These are phyloP conservation scores for Astrocystis sublimbata DNA, from an alignment of 495 filamentous ascomycete genomes.

Conservation along the genomic window DNA sequence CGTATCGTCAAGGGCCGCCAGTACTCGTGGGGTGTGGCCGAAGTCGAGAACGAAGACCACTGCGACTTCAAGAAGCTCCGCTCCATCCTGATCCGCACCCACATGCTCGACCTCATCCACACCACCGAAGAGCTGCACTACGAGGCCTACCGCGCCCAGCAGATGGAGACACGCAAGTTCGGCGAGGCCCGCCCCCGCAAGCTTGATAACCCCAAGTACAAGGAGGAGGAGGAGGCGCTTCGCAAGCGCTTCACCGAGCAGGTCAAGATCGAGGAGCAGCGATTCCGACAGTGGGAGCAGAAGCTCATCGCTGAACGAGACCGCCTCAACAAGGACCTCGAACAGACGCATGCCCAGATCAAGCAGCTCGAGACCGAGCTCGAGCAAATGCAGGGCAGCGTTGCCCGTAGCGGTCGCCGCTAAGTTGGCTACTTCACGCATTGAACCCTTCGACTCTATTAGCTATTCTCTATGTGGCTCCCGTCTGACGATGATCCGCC, in stretches of 20 bases:
- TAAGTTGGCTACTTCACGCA: constrained; percentile 54
- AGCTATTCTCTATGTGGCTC: constrained; percentile 24
- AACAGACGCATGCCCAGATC: constrained; percentile 95
- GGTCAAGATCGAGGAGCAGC: constrained; percentile 98
- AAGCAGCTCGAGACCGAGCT: constrained; percentile 93
- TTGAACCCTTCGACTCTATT: constrained; percentile 23
- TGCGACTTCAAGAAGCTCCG: constrained; percentile 99
- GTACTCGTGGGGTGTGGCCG: constrained; percentile 98
- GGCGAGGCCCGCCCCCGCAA: constrained; percentile 96
- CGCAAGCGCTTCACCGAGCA: constrained; percentile 99
- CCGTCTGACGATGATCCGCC: constrained; percentile 24
- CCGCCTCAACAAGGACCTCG: constrained; percentile 97
- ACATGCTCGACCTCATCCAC: constrained; percentile 99
- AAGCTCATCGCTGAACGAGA: constrained; percentile 98
- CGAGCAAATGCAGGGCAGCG: constrained; percentile 88
- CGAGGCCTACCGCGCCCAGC: constrained; percentile 96
- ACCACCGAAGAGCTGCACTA: constrained; percentile 99
- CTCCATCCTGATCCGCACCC: constrained; percentile 97
- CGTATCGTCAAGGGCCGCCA: constrained; percentile 98
- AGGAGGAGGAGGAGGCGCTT: constrained; percentile 97
- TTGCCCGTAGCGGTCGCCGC: constrained; percentile 92
- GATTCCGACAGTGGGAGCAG: constrained; percentile 99
- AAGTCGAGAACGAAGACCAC: constrained; percentile 99
- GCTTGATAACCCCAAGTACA: constrained; percentile 99
- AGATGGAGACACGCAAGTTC: constrained; percentile 99